Base-by-base conservation (phyloP, 1,284 basidiomycete species). In the Xerocomus amazonicus region DNA sequence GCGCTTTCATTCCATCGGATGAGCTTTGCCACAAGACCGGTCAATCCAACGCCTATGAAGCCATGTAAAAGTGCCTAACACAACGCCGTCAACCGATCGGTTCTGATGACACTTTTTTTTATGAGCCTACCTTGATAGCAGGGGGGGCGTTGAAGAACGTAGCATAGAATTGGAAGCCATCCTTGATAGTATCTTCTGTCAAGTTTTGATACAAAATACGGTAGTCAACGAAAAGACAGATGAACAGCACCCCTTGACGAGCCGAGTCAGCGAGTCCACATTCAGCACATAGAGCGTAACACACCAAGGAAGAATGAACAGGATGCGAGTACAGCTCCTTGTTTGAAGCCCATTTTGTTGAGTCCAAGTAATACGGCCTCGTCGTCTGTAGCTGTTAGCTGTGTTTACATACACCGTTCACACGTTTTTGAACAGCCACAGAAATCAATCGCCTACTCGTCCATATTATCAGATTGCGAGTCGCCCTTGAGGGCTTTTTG, bases 61-160 rank as follows among this genome's bases (percentile, higher is more conserved):
- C 80, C 87, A 68, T 95, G 92, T 55, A 95, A 74, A 44, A 94
- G 73, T 1, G 88, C 88, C 91, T 92, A 33, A 27, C 2, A 16
- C 2, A 16, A 27, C 39, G 23, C 46, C 16, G 44, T 53, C 38
- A 59, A 56, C n/a, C 41, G 26, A 33, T 4, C 10, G 23, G 4
- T n/a, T 17, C 12, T 23, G 19, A 23, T 10, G 3, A 16, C 0
- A 23, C 26, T 12, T 16, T 5, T 5, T 26, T 19, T 14, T 2
- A 27, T 33, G 19, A 40, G 66, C 76, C 45, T 53, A 88, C 90
- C 80, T 92, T 92, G 70, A 94, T 91, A 43, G 89, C 92, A 29
- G 84, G 84, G 3, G 92, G 92, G 1, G 92, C 83, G 69, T 91
- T 91, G 72, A 81, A 94, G 75, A 94, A 95, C 39, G 89, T 92